These are phyloP conservation scores for Sonneratia caseolaris DNA, from an alignment of 345 rosid species.

Conservation along the genomic window DNA sequence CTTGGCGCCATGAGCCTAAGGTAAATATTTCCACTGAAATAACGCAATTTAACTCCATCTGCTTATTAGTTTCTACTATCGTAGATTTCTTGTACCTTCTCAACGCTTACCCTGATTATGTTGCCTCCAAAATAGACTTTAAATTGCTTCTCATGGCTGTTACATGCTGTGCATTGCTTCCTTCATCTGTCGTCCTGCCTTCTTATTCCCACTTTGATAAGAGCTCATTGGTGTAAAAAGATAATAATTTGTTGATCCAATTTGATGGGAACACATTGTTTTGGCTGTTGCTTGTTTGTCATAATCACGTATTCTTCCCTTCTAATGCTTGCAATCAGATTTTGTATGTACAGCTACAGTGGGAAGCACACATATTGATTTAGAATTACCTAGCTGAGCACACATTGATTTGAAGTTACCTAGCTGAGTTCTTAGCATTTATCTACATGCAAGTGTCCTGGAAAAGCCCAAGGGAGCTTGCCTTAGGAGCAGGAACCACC, in stretches of 20 bases:
- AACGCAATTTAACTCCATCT: neutral
- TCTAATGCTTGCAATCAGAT: neutral
- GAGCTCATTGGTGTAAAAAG: neutral
- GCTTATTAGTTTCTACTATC: neutral
- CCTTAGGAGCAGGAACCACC: too few relatives aligned
- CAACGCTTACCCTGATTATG: neutral
- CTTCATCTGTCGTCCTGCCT: neutral
- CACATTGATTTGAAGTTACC: neutral
- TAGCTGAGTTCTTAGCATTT: neutral
- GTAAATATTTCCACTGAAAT: slow-evolving; percentile 22
- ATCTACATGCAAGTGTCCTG: neutral
- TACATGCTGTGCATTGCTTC: neutral
- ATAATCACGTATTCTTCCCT: neutral
- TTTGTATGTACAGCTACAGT: neutral
- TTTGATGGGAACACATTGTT: neutral
- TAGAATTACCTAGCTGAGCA: neutral
- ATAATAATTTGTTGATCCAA: neutral
- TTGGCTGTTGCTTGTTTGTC: neutral
- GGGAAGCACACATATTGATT: neutral
- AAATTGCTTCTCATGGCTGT: neutral
- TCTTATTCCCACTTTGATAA: neutral
- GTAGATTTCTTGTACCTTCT: neutral
- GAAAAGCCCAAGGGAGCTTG: too few relatives aligned
- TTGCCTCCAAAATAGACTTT: neutral
- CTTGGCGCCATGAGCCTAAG: slow-evolving; percentile 90